phyloP scores from a whole-genome alignment of 495 filamentous ascomycete genomes.

The Aspergillus coremiiformis region DNA sequence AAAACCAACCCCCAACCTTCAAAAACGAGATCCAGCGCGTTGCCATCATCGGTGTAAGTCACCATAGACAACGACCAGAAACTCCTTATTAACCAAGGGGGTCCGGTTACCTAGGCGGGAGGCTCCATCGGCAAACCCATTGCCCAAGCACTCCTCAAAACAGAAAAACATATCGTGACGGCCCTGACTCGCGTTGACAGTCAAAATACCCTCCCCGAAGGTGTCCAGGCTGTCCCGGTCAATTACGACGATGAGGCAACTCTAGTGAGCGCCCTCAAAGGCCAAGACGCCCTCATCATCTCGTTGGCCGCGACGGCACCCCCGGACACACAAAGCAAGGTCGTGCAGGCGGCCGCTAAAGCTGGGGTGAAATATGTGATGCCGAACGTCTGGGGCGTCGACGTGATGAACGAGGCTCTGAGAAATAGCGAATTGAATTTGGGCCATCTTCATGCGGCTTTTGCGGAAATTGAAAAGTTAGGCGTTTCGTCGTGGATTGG shows the following conservation, averaged over 20 bases:
- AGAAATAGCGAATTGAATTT: constrained; percentile 26
- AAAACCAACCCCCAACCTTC: constrained; percentile 21
- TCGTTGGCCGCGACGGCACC: constrained; percentile 40
- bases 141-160: constrained; percentile 39
- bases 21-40: constrained; percentile 30
- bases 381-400: constrained; percentile 50
- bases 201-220: constrained; percentile 31
- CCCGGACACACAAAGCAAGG: constrained; percentile 33
- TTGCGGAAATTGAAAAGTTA: constrained; percentile 33
- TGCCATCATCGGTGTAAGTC: constrained; percentile 34
- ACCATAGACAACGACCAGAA: not conserved
- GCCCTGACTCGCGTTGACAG: constrained; percentile 44
- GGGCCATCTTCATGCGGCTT: not conserved
- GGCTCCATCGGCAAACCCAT: constrained; percentile 52
- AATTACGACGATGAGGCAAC: constrained; percentile 41
- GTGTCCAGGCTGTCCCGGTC: constrained; percentile 34
- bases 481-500: constrained; percentile 45
- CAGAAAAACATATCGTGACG: constrained; percentile 45
- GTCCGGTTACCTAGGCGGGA: constrained; percentile 38
- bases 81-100: constrained; percentile 2
- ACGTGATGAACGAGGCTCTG: constrained; percentile 29
- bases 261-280: constrained; percentile 41
- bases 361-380: constrained; percentile 55
- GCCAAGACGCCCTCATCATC: constrained; percentile 54
- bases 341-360: constrained; percentile 53